Evolutionary conservation across 2,329 filamentous ascomycete species (phyloP), one percentile per base, ranked within the genome.

Genomic region (Epichloe bromicola): DNA sequence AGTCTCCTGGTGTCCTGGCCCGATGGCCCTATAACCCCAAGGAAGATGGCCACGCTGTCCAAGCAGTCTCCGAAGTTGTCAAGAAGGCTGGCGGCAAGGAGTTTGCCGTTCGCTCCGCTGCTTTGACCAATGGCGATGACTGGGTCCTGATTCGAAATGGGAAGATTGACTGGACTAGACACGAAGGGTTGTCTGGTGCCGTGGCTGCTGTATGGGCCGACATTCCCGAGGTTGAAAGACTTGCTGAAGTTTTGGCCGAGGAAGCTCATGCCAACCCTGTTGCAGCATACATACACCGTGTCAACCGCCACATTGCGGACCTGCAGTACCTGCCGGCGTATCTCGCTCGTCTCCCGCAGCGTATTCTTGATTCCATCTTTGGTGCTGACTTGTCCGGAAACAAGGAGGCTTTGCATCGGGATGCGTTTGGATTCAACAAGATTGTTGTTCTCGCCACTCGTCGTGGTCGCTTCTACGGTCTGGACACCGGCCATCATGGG

Each of bases 381-480:
- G 79, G 81, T 34, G 77, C 78, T 0, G 73, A 76, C 8, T 69
- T 74, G 15, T 61, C 67, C 1, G 67, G 62, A 12, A 67, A 68
- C 20, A 64, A 65, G 19, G 65, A 71, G 30, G 72, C 73, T 6
- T 70, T 84, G n/a, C 69, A 72, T 17, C 75, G 81, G 15, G 86
- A 93, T 60, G 80, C 75, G 39, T 97, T 97, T 65, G 91, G 91
- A 4, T 91, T 96, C 67, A 84, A 87, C 65, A 95, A 95, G 67
- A 71, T 91, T 34, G 78, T 90, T 5, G 74, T 96, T 52, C 72
- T 95, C 48, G 89, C 85, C 5, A 95, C 90, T 2, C 76, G 80
- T 50, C 83, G 82, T 51, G 90, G 90, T 14, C 83, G 86, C 56
- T 70, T 97, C 17, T 85, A 90, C 57, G 88, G 84, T 3, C 71